Percentiles rank a stretch among this genome's conserved stretches.
Conservation (phyloP, 805 yeast genomes). For the Cyberlindnera subsufficiens region DNA sequence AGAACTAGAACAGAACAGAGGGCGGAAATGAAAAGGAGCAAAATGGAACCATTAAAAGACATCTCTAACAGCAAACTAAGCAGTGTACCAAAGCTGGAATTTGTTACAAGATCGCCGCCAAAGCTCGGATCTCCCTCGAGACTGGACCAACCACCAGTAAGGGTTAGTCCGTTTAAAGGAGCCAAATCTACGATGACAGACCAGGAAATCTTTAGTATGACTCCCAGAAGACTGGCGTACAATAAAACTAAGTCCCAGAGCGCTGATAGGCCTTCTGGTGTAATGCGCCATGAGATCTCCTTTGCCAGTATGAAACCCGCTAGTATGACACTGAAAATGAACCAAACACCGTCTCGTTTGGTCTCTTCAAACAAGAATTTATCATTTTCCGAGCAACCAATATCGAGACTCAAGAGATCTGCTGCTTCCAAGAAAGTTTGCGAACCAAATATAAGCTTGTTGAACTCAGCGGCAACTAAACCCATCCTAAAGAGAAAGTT, state of each 20-base stretch:
- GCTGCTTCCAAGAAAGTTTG: conserved; percentile 1
- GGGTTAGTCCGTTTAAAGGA: conserved; percentile 23
- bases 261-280: conserved; percentile 20
- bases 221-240: conserved; percentile 24
- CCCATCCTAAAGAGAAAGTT: conserved; percentile 14
- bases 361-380: conserved; percentile 25
- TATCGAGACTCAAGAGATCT: conserved; percentile 10
- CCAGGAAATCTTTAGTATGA: conserved; percentile 17
- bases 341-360: conserved; percentile 24
- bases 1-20: too few species aligned
- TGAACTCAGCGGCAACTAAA: conserved; percentile 14
- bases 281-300: conserved; percentile 15
- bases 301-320: conserved; percentile 23
- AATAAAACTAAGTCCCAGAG: conserved; percentile 20
- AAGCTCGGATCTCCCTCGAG: conserved; percentile 4
- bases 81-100: conserved; percentile 11
- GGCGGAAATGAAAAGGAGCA: too few species aligned
- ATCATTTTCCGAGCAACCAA: conserved; percentile 22
- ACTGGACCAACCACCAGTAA: conserved; percentile 15
- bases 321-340: conserved; percentile 14
- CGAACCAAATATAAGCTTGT: conserved; percentile 15
- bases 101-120: conserved; percentile 13
- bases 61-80: conserved; percentile 4
- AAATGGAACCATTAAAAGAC: conserved; percentile 11
- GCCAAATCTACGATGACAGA: conserved; percentile 9